Conservation (phyloP, 1,284 basidiomycete genomes). For the Puccinia polysora region DNA sequence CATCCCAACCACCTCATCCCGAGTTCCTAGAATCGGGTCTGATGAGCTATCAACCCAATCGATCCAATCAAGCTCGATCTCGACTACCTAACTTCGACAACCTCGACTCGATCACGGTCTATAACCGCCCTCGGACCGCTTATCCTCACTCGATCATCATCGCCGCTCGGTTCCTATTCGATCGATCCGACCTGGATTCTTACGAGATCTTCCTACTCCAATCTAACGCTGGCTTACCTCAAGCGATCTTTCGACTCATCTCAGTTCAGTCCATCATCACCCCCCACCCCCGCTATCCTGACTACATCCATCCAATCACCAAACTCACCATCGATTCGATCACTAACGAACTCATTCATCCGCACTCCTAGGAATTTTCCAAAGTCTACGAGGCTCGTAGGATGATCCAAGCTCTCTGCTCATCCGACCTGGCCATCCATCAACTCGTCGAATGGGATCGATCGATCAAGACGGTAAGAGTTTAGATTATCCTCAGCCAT, state of each 20-base stretch:
- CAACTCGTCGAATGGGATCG: slow-evolving; percentile 1
- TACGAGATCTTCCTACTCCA: background rate
- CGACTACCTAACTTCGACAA: slow-evolving; percentile 3
- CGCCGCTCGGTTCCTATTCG: background rate
- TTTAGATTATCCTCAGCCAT: background rate
- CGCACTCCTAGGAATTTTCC: slow-evolving; percentile 8
- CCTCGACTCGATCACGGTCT: background rate
- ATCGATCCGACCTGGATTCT: background rate
- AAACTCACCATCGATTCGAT: background rate
- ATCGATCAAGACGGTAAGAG: background rate
- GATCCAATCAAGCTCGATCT: background rate
- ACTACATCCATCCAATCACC: background rate
- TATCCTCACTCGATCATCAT: background rate
- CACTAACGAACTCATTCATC: too few relatives aligned
- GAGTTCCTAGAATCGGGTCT: slow-evolving; percentile 9
- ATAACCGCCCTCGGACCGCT: background rate
- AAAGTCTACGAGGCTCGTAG: slow-evolving; percentile 8
- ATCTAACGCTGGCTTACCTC: too few relatives aligned
- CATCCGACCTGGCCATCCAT: background rate
- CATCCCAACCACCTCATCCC: background rate
- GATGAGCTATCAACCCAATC: slow-evolving; percentile 10
- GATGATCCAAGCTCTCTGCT: slow-evolving; percentile 4
- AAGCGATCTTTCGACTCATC: too few relatives aligned
- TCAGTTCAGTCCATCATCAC: background rate
- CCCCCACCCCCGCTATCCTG: background rate